Percentiles rank a stretch among this genome's conserved stretches.
Conservation (phyloP, 352 stramenopile species). For the Albugo laibachii region DNA sequence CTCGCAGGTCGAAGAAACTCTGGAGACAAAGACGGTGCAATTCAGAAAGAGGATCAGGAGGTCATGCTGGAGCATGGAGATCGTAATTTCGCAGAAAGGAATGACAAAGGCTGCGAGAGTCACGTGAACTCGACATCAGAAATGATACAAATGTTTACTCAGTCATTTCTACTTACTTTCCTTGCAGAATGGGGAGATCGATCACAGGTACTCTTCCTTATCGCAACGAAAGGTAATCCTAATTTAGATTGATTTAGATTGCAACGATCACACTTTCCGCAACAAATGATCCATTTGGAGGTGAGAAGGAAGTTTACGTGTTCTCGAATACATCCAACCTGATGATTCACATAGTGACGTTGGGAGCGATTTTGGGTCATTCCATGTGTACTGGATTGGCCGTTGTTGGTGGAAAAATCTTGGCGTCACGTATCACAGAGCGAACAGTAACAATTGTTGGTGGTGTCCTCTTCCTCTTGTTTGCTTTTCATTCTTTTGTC, state of each 20-base stretch:
- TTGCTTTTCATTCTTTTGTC: slow-evolving; percentile 91
- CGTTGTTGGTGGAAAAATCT: slow-evolving; percentile 92
- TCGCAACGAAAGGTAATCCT: background rate
- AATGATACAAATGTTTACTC: slow-evolving; percentile 80
- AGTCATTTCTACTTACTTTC: slow-evolving; percentile 96
- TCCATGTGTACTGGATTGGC: slow-evolving; percentile 96
- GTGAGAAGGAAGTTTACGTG: background rate
- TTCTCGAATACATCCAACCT: background rate
- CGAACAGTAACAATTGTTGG: slow-evolving; percentile 93
- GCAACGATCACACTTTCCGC: slow-evolving; percentile 96
- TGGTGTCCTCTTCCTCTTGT: slow-evolving; percentile 92
- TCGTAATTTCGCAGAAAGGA: too few species aligned
- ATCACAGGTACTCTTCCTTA: slow-evolving; percentile 43
- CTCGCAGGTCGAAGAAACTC: slow-evolving; percentile 69
- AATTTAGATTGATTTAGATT: slow-evolving; percentile 39
- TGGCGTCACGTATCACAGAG: slow-evolving; percentile 95
- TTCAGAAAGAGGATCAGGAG: too few species aligned
- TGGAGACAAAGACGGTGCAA: slow-evolving; percentile 35
- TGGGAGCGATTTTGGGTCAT: slow-evolving; percentile 93
- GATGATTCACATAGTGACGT: slow-evolving; percentile 46
- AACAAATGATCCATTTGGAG: slow-evolving; percentile 85
- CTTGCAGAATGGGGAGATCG: slow-evolving; percentile 97
- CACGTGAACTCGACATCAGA: slow-evolving; percentile 11
- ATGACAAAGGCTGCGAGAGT: too few species aligned
- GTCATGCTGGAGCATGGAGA: too few species aligned